Base-by-base conservation (phyloP, 352 stramenopile species). In the Phytophthora macrochlamydospora region DNA sequence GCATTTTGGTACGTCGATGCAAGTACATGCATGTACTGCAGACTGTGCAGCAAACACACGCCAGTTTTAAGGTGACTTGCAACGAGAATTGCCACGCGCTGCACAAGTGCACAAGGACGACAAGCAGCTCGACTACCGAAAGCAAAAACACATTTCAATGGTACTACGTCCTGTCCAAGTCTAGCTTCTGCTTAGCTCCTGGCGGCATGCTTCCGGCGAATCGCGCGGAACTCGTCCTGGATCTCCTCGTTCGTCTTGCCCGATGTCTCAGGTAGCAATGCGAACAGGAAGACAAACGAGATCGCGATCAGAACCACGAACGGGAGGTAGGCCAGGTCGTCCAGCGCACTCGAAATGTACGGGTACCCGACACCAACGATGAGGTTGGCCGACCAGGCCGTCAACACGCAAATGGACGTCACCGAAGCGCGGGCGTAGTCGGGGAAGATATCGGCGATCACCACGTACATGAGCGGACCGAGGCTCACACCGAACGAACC, bases 231-330 rank as follows among this genome's bases (percentile, higher is more conserved):
- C 45, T 79, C 73, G 13, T 70, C 58, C 53, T 85, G 73, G 50
- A 86, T 83, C 68, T 84, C 78, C 12, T 81, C 78, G 37, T 76
- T 77, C 28, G 78, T 84, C 67, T 78, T 81, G 48, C 71, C 73
- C 5, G 62, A 70, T 29, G 78, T 86, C 64, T 86, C 75, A 3
- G 78, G 78, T 5, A 86, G 58, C 18, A 79, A 29, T 6, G 51
- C 59, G 50, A 72, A 74, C 13, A 80, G 13, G 50, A 80, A 74
- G 35, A 63, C 62, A n/a, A 86, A 65, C 35, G 71, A 76, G 13
- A 69, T 62, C 29, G 56, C 59, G 29, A 75, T 55, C 45, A 73
- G 38, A 24, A 67, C 59, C 35, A 67, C 60, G 32, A 86, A 86
- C 46, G 75, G 65, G 46, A 83, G 12, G 45, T 78, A 86, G 7